phyloP scores from a whole-genome alignment of 2,329 filamentous ascomycete species.

The Tolypocladium inflatum region DNA sequence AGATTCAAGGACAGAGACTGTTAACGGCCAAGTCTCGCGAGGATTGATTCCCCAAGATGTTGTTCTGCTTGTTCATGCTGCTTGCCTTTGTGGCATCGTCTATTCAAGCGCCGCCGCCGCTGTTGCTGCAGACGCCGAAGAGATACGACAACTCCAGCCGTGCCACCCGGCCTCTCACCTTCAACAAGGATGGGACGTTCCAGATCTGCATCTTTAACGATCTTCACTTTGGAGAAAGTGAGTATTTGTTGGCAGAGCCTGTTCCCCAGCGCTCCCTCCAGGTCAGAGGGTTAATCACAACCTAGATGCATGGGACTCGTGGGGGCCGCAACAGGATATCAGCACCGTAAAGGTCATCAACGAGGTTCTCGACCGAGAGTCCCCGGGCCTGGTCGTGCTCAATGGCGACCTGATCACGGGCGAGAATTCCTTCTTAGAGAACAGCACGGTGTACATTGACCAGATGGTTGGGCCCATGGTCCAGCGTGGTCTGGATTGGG shows the following conservation, averaged over 20 bases:
- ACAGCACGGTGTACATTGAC: constrained; percentile 48
- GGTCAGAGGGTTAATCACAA: neutral
- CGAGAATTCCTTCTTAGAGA: constrained; percentile 47
- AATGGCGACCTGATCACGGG: constrained; percentile 67
- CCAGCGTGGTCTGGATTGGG: constrained; percentile 46
- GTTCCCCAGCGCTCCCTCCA: neutral
- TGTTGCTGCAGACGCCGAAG: neutral
- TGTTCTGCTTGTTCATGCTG: no score
- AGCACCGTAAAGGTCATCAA: constrained; percentile 48
- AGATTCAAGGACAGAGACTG: neutral
- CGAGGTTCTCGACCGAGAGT: constrained; percentile 46
- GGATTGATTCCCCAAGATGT: neutral
- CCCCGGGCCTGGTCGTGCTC: constrained; percentile 52
- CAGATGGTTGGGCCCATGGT: constrained; percentile 49
- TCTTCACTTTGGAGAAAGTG: constrained; percentile 62
- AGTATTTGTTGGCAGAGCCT: constrained; percentile 6
- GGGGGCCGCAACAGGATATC: constrained; percentile 42
- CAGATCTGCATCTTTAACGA: constrained; percentile 56
- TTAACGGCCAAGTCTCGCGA: neutral
- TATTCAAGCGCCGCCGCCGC: neutral
- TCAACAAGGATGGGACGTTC: constrained; percentile 35
- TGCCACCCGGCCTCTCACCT: constrained; percentile 12
- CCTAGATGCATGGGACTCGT: constrained; percentile 33
- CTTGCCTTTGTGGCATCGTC: neutral
- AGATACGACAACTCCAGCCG: neutral